Evolutionary conservation across 1,139 yeast genomes (phyloP), one percentile per base, ranked within the genome.

Genomic region (Nakaseomyces uthaithaninus): DNA sequence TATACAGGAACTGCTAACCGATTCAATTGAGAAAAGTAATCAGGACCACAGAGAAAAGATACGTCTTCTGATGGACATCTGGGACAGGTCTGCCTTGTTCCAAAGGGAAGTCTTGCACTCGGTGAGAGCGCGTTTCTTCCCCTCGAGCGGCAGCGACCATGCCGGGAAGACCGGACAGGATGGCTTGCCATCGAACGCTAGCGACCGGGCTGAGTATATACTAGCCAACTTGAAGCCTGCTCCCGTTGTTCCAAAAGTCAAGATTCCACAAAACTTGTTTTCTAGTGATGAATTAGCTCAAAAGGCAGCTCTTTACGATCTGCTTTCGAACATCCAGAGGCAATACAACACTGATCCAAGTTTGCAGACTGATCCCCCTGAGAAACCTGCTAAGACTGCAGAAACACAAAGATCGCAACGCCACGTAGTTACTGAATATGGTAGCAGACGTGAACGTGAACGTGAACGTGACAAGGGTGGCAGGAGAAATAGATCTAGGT

Each of bases 1-100:
- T 50, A 72, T 80, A 48, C 77, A 74, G 54, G 70, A 74, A 31
- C 65, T 80, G 40, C 62, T 80, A 43, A 76, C 75, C 52, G 77
- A 76, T 51, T 75, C 85, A 23, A 63, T 79, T 54, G 71, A 72
- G 39, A 71, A 69, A 46, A 69, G 76, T 51, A 63, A 68, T 42
- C 67, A 67, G 38, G 67, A 64, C 33, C 78, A 76, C 50, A 68
- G 69, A 57, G 85, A 76, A 45, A 91, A 87, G 62, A 76, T 87
- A 51, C 70, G 77, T 55, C 89, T 87, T 63, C 71, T 91, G 53
- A 74, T 91, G 51, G 95, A 85, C 49, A 89, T 91, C 54, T 91
- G 98, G 98, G 86, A 79, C 54, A 77, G 86, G 50, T 83, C 91
- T 26, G 78, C 76, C 39, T 82, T 95, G 12, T 91, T 91, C 63